Conservation (phyloP, 2,329 filamentous ascomycete genomes). For the Podosphaera xanthii region DNA sequence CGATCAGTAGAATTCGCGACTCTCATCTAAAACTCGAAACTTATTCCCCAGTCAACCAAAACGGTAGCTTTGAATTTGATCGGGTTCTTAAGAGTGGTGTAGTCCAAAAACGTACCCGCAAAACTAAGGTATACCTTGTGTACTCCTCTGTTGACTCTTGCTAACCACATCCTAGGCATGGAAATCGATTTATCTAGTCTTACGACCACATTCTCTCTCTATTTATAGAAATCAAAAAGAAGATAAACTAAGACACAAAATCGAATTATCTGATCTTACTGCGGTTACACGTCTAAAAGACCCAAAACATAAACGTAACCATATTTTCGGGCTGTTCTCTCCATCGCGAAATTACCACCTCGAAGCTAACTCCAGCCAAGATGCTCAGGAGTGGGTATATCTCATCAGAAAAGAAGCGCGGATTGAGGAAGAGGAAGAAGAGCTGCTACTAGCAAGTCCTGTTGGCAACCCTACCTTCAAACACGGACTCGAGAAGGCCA, state of each 20-base stretch:
- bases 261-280: constrained; percentile 73
- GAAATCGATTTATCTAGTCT: constrained; percentile 74
- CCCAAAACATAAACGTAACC: constrained; percentile 62
- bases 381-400: constrained; percentile 71
- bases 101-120: constrained; percentile 71
- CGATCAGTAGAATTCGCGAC: constrained; percentile 12
- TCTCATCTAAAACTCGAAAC: constrained; percentile 33
- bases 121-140: constrained; percentile 49
- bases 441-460: constrained; percentile 52
- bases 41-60: constrained; percentile 74
- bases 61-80: constrained; percentile 91
- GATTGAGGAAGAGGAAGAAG: constrained; percentile 73
- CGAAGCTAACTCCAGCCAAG: constrained; percentile 47
- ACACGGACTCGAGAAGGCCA: constrained; percentile 12
- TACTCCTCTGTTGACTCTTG: background rate
- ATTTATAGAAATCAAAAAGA: constrained; percentile 87
- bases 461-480: constrained; percentile 18
- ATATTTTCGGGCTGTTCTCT: constrained; percentile 84
- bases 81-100: constrained; percentile 76
- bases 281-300: constrained; percentile 77
- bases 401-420: constrained; percentile 57
- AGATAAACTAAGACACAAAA: constrained; percentile 68
- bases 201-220: constrained; percentile 73
- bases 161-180: constrained; percentile 37
- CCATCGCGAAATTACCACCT: constrained; percentile 82